A percentile compares a stretch with the other conserved stretches of the same genome.
Conservation (phyloP, 768 basidiomycete species). For the Sarcodon aspratus region DNA sequence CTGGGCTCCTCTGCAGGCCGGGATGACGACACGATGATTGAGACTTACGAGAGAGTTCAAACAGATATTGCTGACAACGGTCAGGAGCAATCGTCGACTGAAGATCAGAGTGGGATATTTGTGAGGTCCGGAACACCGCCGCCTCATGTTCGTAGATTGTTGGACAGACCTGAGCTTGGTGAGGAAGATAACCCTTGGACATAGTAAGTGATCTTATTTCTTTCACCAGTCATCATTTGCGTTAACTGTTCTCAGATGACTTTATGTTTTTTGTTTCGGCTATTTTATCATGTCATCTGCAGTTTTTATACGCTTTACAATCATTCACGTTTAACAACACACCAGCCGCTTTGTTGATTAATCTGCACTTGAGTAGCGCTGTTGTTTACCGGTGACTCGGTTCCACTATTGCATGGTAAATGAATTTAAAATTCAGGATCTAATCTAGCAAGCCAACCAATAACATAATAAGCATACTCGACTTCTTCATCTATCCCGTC, state of each 20-base stretch:
- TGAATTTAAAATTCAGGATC: too few relatives aligned
- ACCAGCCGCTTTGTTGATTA: too few relatives aligned
- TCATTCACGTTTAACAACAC: too few relatives aligned
- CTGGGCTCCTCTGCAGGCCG: slow-evolving; percentile 15
- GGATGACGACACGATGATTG: slow-evolving; percentile 23
- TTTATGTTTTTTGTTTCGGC: too few relatives aligned
- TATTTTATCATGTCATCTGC: too few relatives aligned
- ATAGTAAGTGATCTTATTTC: slow-evolving; percentile 8
- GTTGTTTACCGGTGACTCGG: too few relatives aligned
- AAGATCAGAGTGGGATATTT: slow-evolving; percentile 13
- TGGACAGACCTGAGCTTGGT: slow-evolving; percentile 20
- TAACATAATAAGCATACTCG: slow-evolving; percentile 60
- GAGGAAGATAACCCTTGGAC: slow-evolving; percentile 53
- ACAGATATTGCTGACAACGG: slow-evolving; percentile 12
- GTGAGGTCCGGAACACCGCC: slow-evolving; percentile 22
- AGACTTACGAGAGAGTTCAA: slow-evolving; percentile 14
- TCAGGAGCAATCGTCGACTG: slow-evolving; percentile 8
- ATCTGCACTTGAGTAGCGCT: too few relatives aligned
- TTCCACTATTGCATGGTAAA: too few relatives aligned
- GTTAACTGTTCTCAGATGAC: too few relatives aligned
- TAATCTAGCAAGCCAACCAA: slow-evolving; percentile 40
- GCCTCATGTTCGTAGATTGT: slow-evolving; percentile 29
- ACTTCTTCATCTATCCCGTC: slow-evolving; percentile 36
- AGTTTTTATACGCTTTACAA: too few relatives aligned
- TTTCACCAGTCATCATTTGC: too few relatives aligned